phyloP scores from a whole-genome alignment of 768 basidiomycete species.

The Solioccasus polychromus region DNA sequence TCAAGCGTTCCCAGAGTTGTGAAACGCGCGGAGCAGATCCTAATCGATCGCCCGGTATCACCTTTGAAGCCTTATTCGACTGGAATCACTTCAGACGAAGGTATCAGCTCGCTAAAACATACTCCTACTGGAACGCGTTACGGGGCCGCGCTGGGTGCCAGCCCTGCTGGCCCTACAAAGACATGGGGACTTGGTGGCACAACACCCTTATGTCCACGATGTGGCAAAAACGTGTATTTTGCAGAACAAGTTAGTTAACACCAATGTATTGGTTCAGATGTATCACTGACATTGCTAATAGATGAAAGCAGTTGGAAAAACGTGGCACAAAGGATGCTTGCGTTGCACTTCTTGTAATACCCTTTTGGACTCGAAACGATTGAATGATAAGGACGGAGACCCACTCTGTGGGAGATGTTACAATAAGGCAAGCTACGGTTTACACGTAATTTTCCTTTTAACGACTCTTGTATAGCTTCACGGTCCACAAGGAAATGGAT shows the following conservation, averaged over 20 bases:
- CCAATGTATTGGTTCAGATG: neutral
- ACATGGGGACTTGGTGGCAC: conserved; percentile 50
- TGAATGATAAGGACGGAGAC: conserved; percentile 74
- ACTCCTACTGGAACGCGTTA: conserved; percentile 65
- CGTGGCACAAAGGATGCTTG: conserved; percentile 74
- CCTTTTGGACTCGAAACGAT: conserved; percentile 63
- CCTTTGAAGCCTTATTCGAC: conserved; percentile 26
- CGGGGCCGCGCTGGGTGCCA: conserved; percentile 50
- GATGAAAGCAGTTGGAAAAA: conserved; percentile 81
- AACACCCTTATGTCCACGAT: conserved; percentile 65
- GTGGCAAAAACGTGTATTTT: conserved; percentile 78
- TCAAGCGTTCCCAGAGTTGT: conserved; percentile 5
- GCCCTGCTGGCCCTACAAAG: conserved; percentile 39
- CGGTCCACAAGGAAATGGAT: conserved; percentile 72
- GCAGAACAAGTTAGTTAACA: conserved; percentile 63
- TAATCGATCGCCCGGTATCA: conserved; percentile 21
- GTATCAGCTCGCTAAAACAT: conserved; percentile 34
- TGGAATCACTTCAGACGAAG: conserved; percentile 11
- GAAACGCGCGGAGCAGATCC: neutral
- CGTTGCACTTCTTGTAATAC: conserved; percentile 73
- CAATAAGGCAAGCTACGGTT: conserved; percentile 45
- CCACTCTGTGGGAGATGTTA: conserved; percentile 75
- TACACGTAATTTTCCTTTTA: neutral
- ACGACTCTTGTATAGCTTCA: conserved; percentile 48
- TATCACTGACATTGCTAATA: conserved; percentile 27